Conservation (phyloP, 257 asterid species). For the Solanum okadae region DNA sequence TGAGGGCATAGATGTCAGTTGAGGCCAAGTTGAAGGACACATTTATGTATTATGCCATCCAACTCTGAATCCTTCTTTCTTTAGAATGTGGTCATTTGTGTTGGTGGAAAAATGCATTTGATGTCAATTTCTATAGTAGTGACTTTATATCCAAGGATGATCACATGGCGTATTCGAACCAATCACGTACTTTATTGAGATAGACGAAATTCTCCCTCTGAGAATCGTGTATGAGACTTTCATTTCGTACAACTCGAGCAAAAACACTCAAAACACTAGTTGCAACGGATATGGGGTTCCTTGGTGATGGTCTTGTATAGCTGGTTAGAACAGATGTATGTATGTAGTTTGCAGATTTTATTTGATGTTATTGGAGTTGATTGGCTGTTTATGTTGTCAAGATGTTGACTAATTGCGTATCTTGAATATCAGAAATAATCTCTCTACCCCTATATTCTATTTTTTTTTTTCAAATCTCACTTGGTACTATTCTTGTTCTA, state of each 20-base stretch:
- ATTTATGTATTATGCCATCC: not conserved
- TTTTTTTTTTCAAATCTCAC: not conserved
- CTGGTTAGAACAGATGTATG: not conserved
- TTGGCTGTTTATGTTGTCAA: not conserved
- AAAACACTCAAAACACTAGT: not conserved
- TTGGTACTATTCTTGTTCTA: too few species aligned
- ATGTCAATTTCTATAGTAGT: too few species aligned
- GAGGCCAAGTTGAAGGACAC: too few species aligned
- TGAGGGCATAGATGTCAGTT: rapidly evolving
- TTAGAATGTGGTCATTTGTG: not conserved
- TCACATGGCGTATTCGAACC: not conserved
- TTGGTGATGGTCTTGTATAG: not conserved
- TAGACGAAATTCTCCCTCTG: not conserved
- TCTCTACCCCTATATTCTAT: too few species aligned
- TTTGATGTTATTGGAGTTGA: not conserved
- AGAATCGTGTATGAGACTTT: not conserved
- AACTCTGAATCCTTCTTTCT: not conserved
- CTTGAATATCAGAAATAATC: not conserved
- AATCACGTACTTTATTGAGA: not conserved
- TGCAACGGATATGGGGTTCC: not conserved
- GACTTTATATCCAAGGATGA: not conserved
- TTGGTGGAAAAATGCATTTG: not conserved
- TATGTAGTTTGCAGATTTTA: not conserved
- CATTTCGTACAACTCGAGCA: not conserved
- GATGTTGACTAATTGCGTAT: too few species aligned